Evolutionary conservation across 257 asterid species (phyloP).

Genomic region (Coffea canephora): DNA sequence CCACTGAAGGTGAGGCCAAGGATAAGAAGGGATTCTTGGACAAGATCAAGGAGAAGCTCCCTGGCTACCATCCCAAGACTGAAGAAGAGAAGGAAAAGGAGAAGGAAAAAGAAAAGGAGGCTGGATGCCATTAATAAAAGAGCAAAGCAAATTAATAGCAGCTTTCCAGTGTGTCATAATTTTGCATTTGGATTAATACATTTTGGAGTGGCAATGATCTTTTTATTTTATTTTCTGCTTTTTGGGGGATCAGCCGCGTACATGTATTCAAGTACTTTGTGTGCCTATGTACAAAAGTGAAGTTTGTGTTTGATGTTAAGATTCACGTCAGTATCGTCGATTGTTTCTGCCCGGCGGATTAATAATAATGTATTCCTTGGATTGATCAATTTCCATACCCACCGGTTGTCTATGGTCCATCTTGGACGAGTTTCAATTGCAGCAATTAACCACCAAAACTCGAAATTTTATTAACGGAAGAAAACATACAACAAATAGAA

Average conservation of each 20-base stretch:
- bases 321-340: background rate
- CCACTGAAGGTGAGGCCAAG: conserved; percentile 41
- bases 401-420: background rate
- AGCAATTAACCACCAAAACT: background rate
- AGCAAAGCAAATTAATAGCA: conserved; percentile 13
- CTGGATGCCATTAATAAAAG: conserved; percentile 28
- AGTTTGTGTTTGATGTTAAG: conserved; percentile 12
- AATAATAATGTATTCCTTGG: no score
- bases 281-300: conserved; percentile 16
- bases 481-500: background rate
- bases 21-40: conserved; percentile 85
- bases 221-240: conserved; percentile 9
- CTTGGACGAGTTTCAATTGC: background rate
- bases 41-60: conserved; percentile 92
- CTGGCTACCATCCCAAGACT: conserved; percentile 68
- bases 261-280: conserved; percentile 14
- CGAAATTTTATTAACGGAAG: background rate
- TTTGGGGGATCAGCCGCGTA: conserved; percentile 20
- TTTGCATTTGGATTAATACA: conserved; percentile 14
- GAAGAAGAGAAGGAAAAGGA: conserved; percentile 57
- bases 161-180: conserved; percentile 20
- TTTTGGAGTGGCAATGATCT: background rate
- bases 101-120: conserved; percentile 40
- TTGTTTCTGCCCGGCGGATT: no score
- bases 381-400: conserved; percentile 17